These are phyloP conservation scores for Salix dunnii DNA, from an alignment of 345 rosid species.

Conservation along the genomic window DNA sequence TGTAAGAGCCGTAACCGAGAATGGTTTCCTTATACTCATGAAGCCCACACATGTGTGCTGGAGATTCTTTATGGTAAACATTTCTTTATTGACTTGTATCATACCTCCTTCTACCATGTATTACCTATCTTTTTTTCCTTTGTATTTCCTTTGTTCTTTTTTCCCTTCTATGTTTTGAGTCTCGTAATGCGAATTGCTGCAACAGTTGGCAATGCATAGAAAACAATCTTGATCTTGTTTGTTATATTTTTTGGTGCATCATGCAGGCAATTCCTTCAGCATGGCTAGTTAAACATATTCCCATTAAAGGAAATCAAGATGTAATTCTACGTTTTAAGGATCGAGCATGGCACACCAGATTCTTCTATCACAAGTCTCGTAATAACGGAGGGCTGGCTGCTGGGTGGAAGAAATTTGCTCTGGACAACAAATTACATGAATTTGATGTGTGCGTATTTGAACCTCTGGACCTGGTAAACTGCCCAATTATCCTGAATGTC, in stretches of 20 bases:
- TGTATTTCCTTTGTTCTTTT: neutral
- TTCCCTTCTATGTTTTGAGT: neutral
- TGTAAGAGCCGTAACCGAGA: conserved; percentile 19
- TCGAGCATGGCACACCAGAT: conserved; percentile 33
- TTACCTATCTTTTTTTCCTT: neutral
- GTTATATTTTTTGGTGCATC: neutral
- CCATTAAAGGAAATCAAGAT: conserved; percentile 25
- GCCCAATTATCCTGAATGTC: conserved; percentile 36
- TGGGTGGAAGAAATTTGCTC: conserved; percentile 53
- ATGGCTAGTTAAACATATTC: conserved; percentile 33
- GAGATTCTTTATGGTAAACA: conserved; percentile 40
- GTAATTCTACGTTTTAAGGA: conserved; percentile 32
- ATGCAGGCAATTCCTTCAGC: conserved; percentile 34
- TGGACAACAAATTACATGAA: conserved; percentile 42
- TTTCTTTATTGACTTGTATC: neutral
- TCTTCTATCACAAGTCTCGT: conserved; percentile 14
- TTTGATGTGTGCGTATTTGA: conserved; percentile 50
- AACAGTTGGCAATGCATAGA: neutral
- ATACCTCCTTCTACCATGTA: neutral
- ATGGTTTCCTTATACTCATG: conserved; percentile 43
- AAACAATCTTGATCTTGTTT: neutral
- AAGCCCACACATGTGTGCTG: conserved; percentile 38
- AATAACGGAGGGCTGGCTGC: conserved; percentile 36
- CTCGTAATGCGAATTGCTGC: no score
- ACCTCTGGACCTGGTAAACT: conserved; percentile 15